Percentiles rank a stretch among this genome's conserved stretches.
Conservation (phyloP, 2,329 filamentous ascomycete species). For the Talaromyces rugulosus region DNA sequence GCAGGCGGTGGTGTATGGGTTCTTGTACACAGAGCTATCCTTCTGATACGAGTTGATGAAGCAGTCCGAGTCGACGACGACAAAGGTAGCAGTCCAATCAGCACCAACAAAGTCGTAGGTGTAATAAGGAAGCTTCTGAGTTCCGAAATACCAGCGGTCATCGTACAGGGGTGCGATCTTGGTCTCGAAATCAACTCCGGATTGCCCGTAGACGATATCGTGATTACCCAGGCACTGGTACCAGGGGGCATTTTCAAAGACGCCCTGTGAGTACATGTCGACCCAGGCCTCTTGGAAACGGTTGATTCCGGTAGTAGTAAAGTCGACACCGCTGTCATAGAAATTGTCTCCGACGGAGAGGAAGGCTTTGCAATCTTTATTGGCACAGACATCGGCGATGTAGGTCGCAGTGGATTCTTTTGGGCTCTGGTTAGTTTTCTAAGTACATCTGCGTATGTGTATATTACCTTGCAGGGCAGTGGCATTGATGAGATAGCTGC, state of each 20-base stretch:
- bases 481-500: constrained; percentile 17
- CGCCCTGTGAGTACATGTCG: constrained; percentile 18
- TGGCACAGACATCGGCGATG: constrained; percentile 19
- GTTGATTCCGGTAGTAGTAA: constrained; percentile 19
- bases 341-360: constrained; percentile 24
- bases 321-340: constrained; percentile 23
- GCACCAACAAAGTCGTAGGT: constrained; percentile 19
- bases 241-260: constrained; percentile 19
- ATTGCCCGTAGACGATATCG: constrained; percentile 20
- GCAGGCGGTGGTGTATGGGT: constrained; percentile 18
- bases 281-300: constrained; percentile 21
- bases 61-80: constrained; percentile 23
- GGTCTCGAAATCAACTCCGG: constrained; percentile 23
- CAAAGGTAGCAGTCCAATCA: constrained; percentile 22
- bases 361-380: constrained; percentile 22
- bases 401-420: constrained; percentile 19
- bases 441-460: not conserved
- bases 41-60: constrained; percentile 21
- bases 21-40: constrained; percentile 19
- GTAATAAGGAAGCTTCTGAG: constrained; percentile 17
- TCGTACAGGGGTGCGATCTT: constrained; percentile 21
- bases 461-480: constrained; percentile 18
- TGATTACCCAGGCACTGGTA: constrained; percentile 23
- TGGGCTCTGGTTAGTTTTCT: not conserved
- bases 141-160: constrained; percentile 23